phyloP scores from a whole-genome alignment of 352 stramenopile genomes.

The Phytophthora hybrid region DNA sequence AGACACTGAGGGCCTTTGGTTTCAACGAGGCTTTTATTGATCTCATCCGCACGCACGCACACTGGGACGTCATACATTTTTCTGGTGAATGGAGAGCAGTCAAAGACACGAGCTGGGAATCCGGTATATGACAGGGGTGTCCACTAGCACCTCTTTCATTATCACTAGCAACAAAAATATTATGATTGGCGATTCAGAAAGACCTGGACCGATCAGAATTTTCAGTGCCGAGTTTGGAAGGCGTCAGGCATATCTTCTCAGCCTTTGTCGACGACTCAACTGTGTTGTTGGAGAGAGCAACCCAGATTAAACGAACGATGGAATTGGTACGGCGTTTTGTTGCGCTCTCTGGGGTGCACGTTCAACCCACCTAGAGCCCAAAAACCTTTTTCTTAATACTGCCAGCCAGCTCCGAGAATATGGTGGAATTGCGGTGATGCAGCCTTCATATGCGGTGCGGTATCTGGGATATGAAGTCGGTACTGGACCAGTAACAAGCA shows the following conservation, averaged over 20 bases:
- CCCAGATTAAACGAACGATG: background rate
- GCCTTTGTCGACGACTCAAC: background rate
- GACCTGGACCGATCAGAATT: background rate
- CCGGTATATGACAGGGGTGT: background rate
- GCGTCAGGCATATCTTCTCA: background rate
- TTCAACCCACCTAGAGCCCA: background rate
- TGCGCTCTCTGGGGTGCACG: background rate
- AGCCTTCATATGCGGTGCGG: background rate
- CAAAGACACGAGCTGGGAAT: background rate
- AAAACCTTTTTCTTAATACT: background rate
- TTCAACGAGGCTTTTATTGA: background rate
- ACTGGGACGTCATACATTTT: background rate
- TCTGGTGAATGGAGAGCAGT: background rate
- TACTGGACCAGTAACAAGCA: background rate
- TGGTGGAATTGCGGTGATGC: background rate
- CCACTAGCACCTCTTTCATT: background rate
- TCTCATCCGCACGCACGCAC: background rate
- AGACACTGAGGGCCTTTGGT: background rate
- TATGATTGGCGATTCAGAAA: background rate
- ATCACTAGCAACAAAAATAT: background rate
- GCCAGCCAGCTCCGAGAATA: background rate
- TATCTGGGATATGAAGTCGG: background rate
- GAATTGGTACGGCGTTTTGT: background rate
- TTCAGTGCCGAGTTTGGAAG: background rate
- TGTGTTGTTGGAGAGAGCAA: background rate